Evolutionary conservation across 2,329 filamentous ascomycete genomes (phyloP), one percentile per base, ranked within the genome.

Genomic region (Cucurbitaria berberidis): DNA sequence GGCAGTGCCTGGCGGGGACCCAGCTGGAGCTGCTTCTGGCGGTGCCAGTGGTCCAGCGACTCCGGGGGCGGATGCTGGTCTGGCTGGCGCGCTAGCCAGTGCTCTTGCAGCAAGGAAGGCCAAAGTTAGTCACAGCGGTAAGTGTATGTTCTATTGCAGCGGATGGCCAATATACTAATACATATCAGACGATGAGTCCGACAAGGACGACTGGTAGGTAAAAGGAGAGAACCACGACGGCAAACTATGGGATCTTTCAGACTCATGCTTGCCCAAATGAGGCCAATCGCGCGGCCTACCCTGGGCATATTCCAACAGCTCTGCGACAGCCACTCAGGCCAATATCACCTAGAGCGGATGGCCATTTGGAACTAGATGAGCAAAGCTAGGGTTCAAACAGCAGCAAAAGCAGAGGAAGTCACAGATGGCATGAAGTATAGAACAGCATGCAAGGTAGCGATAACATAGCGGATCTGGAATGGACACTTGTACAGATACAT

Each of bases 51-150:
- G 66, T 29, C 68, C 64, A 42, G 57, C 67, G 27, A 57, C 65
- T 15, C 60, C 65, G 32, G 69, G 61, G 19, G 59, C 61, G 45
- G 73, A 74, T 26, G 68, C 67, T 65, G 75, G 75, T 13, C 56
- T 82, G 63, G 80, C 79, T 50, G 78, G 77, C 11, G 79, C 79
- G 40, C 70, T 97, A 83, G 91, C 91, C 19, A 91, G 89, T 78
- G 93, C 91, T 42, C 78, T 96, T 64, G 90, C 90, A 54, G 88
- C 86, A 78, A 84, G 93, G 75, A 97, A 97, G 81, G 86, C 91
- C 76, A 96, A 96, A 82, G 93, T 97, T 73, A 91, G 90, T 78
- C 89, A 90, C 74, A 96, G 91, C 82, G 93, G 93, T 97, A 86
- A 86, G 66, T 67, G 8, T 11, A 45, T 19, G 39, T 48, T 51